Evolutionary conservation across 2,329 filamentous ascomycete genomes (phyloP).

Genomic region (Diaporthe sp.): DNA sequence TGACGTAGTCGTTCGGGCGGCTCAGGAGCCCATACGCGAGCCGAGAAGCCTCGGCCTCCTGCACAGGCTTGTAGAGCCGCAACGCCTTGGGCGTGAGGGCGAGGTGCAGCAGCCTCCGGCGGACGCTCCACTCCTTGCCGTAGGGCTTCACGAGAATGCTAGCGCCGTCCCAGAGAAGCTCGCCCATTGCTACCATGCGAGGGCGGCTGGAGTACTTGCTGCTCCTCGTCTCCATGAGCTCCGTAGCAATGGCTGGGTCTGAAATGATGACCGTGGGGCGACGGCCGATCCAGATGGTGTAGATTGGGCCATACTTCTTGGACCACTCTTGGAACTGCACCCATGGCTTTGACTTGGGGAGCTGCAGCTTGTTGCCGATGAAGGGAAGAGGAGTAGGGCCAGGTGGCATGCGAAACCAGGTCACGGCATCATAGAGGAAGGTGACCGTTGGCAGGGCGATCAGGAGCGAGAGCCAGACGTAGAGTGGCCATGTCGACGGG

Average conservation of each 20-base stretch:
- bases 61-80: conserved; percentile 60
- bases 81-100: conserved; percentile 60
- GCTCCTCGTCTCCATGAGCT: conserved; percentile 61
- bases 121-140: conserved; percentile 60
- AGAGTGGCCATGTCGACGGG: conserved; percentile 43
- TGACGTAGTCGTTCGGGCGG: conserved; percentile 58
- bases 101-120: conserved; percentile 58
- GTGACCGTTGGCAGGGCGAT: conserved; percentile 45
- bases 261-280: conserved; percentile 60
- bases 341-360: conserved; percentile 50
- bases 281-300: conserved; percentile 63
- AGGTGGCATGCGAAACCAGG: conserved; percentile 58
- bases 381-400: conserved; percentile 62
- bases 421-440: conserved; percentile 50
- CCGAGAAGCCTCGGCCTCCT: conserved; percentile 63
- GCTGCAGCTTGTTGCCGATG: conserved; percentile 56
- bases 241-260: conserved; percentile 58
- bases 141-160: conserved; percentile 64
- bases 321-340: conserved; percentile 60
- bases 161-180: conserved; percentile 54
- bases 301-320: conserved; percentile 60
- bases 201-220: conserved; percentile 50
- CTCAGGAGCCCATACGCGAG: conserved; percentile 58
- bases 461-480: conserved; percentile 44
- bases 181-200: conserved; percentile 45